phyloP scores from a whole-genome alignment of 345 rosid species.

The Salix suchowensis region DNA sequence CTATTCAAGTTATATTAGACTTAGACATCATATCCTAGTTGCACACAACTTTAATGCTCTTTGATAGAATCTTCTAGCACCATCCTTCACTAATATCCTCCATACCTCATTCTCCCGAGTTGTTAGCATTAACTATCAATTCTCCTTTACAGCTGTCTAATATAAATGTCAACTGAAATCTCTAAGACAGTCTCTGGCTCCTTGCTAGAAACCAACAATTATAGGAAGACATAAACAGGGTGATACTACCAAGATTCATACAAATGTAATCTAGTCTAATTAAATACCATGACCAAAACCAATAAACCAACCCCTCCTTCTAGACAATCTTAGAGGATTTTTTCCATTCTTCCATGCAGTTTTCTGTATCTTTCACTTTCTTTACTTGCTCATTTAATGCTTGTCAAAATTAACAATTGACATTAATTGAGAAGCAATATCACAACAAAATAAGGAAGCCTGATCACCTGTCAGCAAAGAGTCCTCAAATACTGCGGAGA shows the following conservation, averaged over 20 bases:
- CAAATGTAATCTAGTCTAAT: not conserved
- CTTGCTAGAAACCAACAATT: not conserved
- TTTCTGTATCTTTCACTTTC: not conserved
- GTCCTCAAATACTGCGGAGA: slow-evolving; percentile 86
- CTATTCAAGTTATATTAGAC: not conserved
- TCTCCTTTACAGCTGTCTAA: not conserved
- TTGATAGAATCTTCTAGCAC: not conserved
- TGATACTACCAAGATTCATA: not conserved
- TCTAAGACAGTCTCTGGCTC: not conserved
- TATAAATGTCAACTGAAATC: not conserved
- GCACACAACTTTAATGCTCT: not conserved
- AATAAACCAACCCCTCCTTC: not conserved
- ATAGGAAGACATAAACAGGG: not conserved
- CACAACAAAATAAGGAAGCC: not conserved
- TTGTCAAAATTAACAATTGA: not conserved
- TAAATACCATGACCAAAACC: not conserved
- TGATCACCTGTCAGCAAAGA: slow-evolving; percentile 78
- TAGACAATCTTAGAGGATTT: not conserved
- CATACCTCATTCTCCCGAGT: not conserved
- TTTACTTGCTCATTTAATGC: slow-evolving; percentile 1
- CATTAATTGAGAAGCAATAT: not conserved
- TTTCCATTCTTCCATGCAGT: not conserved
- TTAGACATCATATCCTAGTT: not conserved
- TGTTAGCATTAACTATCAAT: not conserved
- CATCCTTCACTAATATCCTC: not conserved